These are phyloP conservation scores for Plasmodium vinckei DNA, from an alignment of 169 alveolate genomes.

Conservation along the genomic window DNA sequence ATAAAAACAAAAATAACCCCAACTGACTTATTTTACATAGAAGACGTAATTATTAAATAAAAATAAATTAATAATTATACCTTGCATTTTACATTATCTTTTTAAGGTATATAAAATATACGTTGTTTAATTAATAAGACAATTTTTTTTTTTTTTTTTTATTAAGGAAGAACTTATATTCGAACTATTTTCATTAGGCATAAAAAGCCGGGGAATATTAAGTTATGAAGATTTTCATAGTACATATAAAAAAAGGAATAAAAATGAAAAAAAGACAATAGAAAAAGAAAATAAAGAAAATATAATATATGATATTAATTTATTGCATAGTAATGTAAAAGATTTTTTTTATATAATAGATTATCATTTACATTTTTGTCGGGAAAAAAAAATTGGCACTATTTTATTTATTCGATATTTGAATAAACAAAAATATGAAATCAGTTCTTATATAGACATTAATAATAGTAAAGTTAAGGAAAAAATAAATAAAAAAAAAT, in stretches of 20 bases:
- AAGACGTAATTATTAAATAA: conserved; percentile 43
- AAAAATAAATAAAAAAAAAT: conserved; percentile 52
- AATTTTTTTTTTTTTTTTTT: not conserved
- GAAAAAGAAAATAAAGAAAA: conserved; percentile 34
- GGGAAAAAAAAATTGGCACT: conserved; percentile 43
- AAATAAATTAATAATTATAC: not conserved
- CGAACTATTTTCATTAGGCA: conserved; percentile 60
- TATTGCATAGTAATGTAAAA: conserved; percentile 22
- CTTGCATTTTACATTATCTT: not conserved
- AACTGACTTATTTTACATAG: conserved; percentile 57
- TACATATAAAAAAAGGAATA: conserved; percentile 22
- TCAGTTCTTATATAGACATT: conserved; percentile 65
- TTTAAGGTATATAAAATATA: not conserved
- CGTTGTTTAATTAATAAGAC: too few relatives aligned
- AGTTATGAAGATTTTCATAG: conserved; percentile 67
- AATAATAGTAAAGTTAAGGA: conserved; percentile 23
- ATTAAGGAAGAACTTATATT: conserved; percentile 52
- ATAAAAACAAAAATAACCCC: conserved; percentile 59
- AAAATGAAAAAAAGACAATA: conserved; percentile 17
- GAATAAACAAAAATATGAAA: conserved; percentile 47
- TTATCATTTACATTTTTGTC: conserved; percentile 64
- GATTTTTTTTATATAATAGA: conserved; percentile 39
- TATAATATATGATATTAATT: conserved; percentile 38
- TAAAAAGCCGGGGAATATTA: conserved; percentile 58
- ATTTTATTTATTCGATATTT: conserved; percentile 67